These are phyloP conservation scores for Boletus pseudopeckii DNA, from an alignment of 768 basidiomycete genomes.

Conservation along the genomic window DNA sequence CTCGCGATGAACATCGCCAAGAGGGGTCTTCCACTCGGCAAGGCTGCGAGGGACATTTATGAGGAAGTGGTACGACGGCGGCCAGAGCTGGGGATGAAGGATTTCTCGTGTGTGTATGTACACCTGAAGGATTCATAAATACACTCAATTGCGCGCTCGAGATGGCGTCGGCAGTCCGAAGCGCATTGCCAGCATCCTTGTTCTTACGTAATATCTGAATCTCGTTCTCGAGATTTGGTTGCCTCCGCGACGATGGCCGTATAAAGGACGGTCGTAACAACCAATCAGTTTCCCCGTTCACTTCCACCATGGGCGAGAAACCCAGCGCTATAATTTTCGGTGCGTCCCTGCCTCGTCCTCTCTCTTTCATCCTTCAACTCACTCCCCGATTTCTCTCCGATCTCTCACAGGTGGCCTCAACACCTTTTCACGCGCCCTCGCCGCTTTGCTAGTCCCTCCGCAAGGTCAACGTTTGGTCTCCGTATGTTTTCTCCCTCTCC, in stretches of 20 bases:
- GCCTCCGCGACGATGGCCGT: constrained; percentile 24
- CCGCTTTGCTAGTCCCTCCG: constrained; percentile 61
- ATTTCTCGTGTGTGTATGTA: constrained; percentile 80
- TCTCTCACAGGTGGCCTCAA: constrained; percentile 66
- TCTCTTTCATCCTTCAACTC: not conserved
- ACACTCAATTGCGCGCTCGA: too few species aligned
- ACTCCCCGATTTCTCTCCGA: constrained; percentile 5
- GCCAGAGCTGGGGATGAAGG: constrained; percentile 62
- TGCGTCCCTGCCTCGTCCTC: constrained; percentile 34
- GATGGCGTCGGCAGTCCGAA: too few species aligned
- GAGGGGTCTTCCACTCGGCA: constrained; percentile 62
- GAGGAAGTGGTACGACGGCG: constrained; percentile 46
- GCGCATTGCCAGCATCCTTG: too few species aligned
- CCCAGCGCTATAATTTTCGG: constrained; percentile 78
- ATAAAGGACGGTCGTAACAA: constrained; percentile 25
- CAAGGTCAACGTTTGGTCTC: constrained; percentile 69
- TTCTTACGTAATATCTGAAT: constrained; percentile 15
- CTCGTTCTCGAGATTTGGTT: constrained; percentile 15
- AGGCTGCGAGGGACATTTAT: constrained; percentile 64
- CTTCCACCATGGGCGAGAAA: constrained; percentile 38
- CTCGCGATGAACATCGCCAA: constrained; percentile 67
- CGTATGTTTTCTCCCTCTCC: constrained; percentile 41
- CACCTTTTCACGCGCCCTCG: constrained; percentile 72
- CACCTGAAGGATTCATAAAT: constrained; percentile 41
- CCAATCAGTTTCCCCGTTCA: constrained; percentile 18